Evolutionary conservation across 2,329 filamentous ascomycete species (phyloP).

Genomic region (Ceratocystis eucalypticola): DNA sequence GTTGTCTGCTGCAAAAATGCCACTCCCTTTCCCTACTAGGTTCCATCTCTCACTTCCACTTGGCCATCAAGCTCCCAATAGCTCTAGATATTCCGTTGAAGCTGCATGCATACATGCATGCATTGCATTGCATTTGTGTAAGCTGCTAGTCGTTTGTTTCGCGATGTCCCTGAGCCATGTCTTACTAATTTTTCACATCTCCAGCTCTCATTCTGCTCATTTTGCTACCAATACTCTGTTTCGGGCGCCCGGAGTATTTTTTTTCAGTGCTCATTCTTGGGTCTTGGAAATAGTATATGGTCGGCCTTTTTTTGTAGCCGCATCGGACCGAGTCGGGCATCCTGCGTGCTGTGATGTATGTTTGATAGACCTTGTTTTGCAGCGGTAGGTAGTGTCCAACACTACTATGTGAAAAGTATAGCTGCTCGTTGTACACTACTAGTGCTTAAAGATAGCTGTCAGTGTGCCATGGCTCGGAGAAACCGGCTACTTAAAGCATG

Average conservation of each 20-base stretch:
- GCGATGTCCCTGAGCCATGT: conserved; percentile 7
- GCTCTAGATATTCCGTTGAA: not conserved
- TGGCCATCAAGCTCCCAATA: too few species aligned
- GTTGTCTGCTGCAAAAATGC: too few species aligned
- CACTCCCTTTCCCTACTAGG: too few species aligned
- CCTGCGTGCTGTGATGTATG: not conserved
- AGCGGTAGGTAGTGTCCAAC: not conserved
- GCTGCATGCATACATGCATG: not conserved
- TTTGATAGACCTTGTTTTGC: not conserved
- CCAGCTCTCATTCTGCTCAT: not conserved
- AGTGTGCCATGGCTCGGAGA: not conserved
- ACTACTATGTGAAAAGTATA: not conserved
- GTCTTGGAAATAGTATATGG: not conserved
- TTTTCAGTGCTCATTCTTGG: not conserved
- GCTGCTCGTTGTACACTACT: not conserved
- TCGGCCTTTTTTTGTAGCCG: not conserved
- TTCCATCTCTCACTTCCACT: too few species aligned
- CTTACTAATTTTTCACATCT: not conserved
- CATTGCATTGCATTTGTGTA: not conserved
- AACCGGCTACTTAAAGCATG: not conserved
- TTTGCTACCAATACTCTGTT: not conserved
- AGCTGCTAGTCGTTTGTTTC: not conserved
- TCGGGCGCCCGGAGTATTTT: not conserved
- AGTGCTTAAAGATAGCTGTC: not conserved
- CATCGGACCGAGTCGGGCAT: conserved; percentile 13